Evolutionary conservation across 73 alveolate genomes (phyloP), one percentile per base, ranked within the genome.

Genomic region (Paramecium octaurelia): DNA sequence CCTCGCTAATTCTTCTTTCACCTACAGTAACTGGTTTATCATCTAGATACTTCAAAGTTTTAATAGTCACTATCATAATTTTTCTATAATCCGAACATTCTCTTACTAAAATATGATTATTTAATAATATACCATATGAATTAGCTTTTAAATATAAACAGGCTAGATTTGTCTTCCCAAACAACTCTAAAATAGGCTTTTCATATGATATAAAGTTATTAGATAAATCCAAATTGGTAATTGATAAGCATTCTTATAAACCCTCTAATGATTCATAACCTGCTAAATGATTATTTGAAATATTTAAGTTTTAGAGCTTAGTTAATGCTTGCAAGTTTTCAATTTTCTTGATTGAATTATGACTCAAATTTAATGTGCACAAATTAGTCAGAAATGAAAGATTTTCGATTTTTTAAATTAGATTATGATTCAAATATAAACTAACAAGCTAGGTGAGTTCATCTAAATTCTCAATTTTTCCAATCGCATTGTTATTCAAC

Each of bases 1-100:
- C 99, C 85, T 96, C 95, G 8, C 99, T 99, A 50, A 92, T 95
- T 93, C 97, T 95, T 93, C 98, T 96, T 80, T 98, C 99, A 44
- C 96, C 99, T 14, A 88, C 96, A 84, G 97, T 97, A 29, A 98
- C 98, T 29, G 99, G 99, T 87, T 96, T 93, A 92, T 98, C 99
- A 92, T 98, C 99, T 68, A 98, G 88, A 92, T 97, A 98, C 86
- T 94, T 96, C 31, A 98, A 94, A 10, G 95, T 93, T 21, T 96
- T 96, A 35, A 98, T 69, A 8, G 42, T 18, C 7, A 77, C 85
- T 23, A 54, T 89, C 48, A 89, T 43, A n/a, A 46, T 50, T 89
- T 96, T 98, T 76, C 99, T 94, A 86, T 98, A 98, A 93, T 95
- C 92, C 40, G 96, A 93, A 71, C 97, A 97, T 92, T 97, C 97